Percentiles rank a stretch among this genome's conserved stretches.
Evolutionary conservation across 169 alveolate genomes (phyloP).

Genomic region (Plasmodium malariae): DNA sequence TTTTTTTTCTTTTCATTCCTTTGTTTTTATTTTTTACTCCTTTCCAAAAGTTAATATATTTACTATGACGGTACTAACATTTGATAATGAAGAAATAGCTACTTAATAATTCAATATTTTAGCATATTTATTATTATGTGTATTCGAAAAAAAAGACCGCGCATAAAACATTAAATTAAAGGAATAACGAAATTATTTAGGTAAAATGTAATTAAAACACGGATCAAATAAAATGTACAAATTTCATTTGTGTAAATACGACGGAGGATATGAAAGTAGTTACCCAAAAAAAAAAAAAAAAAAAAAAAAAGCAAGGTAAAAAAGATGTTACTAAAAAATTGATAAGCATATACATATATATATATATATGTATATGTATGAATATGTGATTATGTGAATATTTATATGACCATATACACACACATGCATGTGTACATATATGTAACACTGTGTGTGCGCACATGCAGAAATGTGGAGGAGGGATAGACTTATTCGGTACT

Average conservation of each 20-base stretch:
- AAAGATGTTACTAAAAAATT: conserved; percentile 1
- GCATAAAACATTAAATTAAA: too few species aligned
- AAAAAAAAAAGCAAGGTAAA: neutral
- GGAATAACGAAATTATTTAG: too few species aligned
- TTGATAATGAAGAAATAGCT: too few species aligned
- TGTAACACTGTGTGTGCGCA: too few species aligned
- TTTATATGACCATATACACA: neutral
- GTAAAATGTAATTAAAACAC: too few species aligned
- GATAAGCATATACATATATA: neutral
- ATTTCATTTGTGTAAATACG: neutral
- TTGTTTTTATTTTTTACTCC: too few species aligned
- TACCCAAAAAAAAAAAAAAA: neutral
- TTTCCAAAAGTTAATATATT: too few species aligned
- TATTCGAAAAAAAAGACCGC: neutral
- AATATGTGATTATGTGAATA: neutral
- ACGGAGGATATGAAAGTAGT: neutral
- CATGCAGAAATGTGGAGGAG: neutral
- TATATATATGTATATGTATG: neutral
- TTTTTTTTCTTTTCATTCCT: too few species aligned
- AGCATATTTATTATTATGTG: too few species aligned
- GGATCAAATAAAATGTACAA: neutral
- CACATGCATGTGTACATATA: neutral
- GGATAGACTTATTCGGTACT: too few species aligned
- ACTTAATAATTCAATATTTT: too few species aligned
- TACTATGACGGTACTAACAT: too few species aligned